phyloP scores from a whole-genome alignment of 164 flowering plant species.

The Warburgia ugandensis region DNA sequence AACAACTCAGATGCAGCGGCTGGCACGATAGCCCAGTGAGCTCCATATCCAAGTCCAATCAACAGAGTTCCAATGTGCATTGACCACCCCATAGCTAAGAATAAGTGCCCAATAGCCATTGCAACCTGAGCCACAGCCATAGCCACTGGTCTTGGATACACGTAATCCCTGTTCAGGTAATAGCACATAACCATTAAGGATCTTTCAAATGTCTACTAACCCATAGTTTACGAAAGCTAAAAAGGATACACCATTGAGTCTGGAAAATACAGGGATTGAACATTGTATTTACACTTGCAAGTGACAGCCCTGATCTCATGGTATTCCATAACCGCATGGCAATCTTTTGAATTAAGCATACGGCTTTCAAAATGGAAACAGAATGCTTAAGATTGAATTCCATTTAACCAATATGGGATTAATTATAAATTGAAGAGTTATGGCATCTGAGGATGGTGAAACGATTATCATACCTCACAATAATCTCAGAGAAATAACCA shows the following conservation, averaged over 20 bases:
- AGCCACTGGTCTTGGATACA: slow-evolving; percentile 81
- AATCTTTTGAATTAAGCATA: too few species aligned
- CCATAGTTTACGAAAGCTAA: neutral
- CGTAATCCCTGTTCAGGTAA: slow-evolving; percentile 76
- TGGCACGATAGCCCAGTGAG: slow-evolving; percentile 96
- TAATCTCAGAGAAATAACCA: slow-evolving; percentile 85
- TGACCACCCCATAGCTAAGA: slow-evolving; percentile 86
- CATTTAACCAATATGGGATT: neutral
- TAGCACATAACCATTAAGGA: too few species aligned
- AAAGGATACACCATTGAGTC: neutral
- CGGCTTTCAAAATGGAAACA: too few species aligned
- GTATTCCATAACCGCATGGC: too few species aligned
- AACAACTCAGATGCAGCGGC: slow-evolving; percentile 96
- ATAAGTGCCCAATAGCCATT: slow-evolving; percentile 82
- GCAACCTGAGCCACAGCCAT: slow-evolving; percentile 71
- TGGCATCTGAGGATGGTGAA: neutral
- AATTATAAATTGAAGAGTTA: neutral
- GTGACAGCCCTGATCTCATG: too few species aligned
- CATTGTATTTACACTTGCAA: too few species aligned
- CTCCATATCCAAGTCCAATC: slow-evolving; percentile 96
- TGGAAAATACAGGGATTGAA: neutral
- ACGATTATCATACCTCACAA: slow-evolving; percentile 50
- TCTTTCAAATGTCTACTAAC: too few species aligned
- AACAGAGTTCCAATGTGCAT: slow-evolving; percentile 79
- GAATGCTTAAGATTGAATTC: too few species aligned